These are phyloP conservation scores for Pseudocercospora fijiensis DNA, from an alignment of 2,329 filamentous ascomycete species.

Conservation along the genomic window DNA sequence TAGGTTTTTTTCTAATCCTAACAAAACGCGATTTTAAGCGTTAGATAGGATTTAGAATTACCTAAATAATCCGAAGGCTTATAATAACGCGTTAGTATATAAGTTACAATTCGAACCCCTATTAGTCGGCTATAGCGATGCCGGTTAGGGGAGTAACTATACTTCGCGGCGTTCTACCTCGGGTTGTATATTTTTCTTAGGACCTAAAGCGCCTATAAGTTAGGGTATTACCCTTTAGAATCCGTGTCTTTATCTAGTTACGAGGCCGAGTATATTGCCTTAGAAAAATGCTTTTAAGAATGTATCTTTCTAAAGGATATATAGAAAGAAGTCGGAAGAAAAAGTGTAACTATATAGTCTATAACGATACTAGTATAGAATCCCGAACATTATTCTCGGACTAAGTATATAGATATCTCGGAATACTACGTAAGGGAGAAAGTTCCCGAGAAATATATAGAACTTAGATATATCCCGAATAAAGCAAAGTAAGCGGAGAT, in stretches of 20 bases:
- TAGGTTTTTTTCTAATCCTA: too few species aligned
- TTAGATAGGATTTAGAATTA: too few species aligned
- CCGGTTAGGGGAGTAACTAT: too few species aligned
- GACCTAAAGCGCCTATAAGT: too few species aligned
- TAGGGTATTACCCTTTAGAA: too few species aligned
- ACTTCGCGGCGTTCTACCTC: too few species aligned
- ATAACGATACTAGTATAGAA: slow-evolving; percentile 15
- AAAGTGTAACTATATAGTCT: slow-evolving; percentile 2
- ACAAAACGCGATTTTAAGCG: too few species aligned
- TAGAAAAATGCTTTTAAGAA: slow-evolving; percentile 14
- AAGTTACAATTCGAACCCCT: too few species aligned
- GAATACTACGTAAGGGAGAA: slow-evolving; percentile 13
- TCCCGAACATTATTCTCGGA: slow-evolving; percentile 5
- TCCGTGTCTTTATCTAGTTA: slow-evolving; percentile 10
- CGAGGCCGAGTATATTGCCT: slow-evolving; percentile 12
- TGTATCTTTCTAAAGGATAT: slow-evolving; percentile 15
- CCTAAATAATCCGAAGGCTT: too few species aligned
- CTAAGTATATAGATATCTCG: slow-evolving; percentile 17
- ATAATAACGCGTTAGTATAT: too few species aligned
- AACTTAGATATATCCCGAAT: slow-evolving; percentile 10
- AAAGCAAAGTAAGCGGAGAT: slow-evolving; percentile 15
- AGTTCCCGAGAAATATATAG: neutral
- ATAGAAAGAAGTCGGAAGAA: slow-evolving; percentile 9
- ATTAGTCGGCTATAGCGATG: too few species aligned
- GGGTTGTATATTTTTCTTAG: too few species aligned